Evolutionary conservation across 768 basidiomycete genomes (phyloP).

Genomic region (Lanmaoa pseudosensibilis): DNA sequence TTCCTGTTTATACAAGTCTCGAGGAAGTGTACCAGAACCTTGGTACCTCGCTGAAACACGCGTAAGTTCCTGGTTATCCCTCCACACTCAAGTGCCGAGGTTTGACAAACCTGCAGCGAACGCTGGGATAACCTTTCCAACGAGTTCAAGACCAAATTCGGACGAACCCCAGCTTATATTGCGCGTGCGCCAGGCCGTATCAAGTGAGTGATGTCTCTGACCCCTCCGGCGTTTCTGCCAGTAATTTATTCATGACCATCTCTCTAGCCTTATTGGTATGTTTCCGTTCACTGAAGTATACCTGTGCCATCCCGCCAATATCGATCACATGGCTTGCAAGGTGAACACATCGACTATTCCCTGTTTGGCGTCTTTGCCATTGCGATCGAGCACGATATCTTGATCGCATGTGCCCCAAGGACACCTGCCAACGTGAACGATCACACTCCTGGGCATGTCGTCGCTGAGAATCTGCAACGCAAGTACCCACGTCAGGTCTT

Average conservation of each 20-base stretch:
- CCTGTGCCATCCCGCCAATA: not conserved
- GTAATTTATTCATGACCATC: not conserved
- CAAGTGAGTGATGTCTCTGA: constrained; percentile 48
- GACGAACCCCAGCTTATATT: constrained; percentile 66
- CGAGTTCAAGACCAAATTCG: constrained; percentile 65
- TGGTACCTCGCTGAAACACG: constrained; percentile 55
- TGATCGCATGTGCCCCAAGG: constrained; percentile 70
- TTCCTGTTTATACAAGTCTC: constrained; percentile 63
- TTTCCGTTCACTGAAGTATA: not conserved
- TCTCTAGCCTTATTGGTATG: constrained; percentile 37
- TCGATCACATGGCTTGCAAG: constrained; percentile 37
- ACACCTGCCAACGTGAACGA: constrained; percentile 7
- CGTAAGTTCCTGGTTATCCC: constrained; percentile 26
- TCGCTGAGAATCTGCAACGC: constrained; percentile 59
- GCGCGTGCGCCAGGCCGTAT: constrained; percentile 79
- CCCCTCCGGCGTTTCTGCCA: not conserved
- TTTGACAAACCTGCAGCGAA: constrained; percentile 27
- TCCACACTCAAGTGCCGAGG: not conserved
- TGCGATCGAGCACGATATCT: constrained; percentile 82
- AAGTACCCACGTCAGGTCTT: constrained; percentile 64
- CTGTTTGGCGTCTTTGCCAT: constrained; percentile 82
- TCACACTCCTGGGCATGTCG: constrained; percentile 50
- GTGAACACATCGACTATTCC: constrained; percentile 84
- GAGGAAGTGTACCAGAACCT: constrained; percentile 54
- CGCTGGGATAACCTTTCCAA: constrained; percentile 63